These are phyloP conservation scores for Skeletonema tropicum DNA, from an alignment of 108 stramenopile genomes.

Conservation along the genomic window DNA sequence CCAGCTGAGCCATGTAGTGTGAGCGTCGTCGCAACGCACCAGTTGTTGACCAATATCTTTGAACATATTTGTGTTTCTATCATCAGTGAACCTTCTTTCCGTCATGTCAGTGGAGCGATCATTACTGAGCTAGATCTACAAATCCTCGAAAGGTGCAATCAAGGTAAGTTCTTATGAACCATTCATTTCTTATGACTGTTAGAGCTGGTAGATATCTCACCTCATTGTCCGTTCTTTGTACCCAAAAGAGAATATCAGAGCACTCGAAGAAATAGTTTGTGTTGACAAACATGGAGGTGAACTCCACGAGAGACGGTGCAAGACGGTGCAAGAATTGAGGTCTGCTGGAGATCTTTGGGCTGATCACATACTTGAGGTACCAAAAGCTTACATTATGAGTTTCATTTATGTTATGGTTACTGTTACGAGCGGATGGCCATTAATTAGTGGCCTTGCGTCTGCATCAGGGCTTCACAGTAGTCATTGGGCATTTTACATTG, in stretches of 20 bases:
- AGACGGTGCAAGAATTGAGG: conserved; percentile 45
- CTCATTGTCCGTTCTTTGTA: not conserved
- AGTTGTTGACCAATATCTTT: conserved; percentile 54
- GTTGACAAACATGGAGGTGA: conserved; percentile 35
- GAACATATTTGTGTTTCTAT: conserved; percentile 51
- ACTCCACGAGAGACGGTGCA: conserved; percentile 35
- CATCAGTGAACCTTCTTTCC: conserved; percentile 41
- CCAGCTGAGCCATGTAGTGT: conserved; percentile 61
- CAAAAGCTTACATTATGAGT: conserved; percentile 50
- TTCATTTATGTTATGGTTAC: conserved; percentile 48
- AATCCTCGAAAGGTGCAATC: conserved; percentile 48
- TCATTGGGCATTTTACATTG: conserved; percentile 42
- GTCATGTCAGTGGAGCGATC: conserved; percentile 41
- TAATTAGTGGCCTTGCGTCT: conserved; percentile 37
- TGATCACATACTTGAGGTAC: conserved; percentile 51
- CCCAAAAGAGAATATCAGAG: conserved; percentile 33
- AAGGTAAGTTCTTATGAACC: not conserved
- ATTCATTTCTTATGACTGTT: not conserved
- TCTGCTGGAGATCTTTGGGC: conserved; percentile 49
- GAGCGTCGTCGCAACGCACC: conserved; percentile 53
- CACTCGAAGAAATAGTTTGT: conserved; percentile 52
- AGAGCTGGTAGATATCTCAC: not conserved
- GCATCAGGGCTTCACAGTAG: conserved; percentile 25
- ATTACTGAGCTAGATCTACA: conserved; percentile 47
- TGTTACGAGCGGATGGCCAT: conserved; percentile 47